Conservation (phyloP, 2,329 filamentous ascomycete species). For the Diaporthe sp. region DNA sequence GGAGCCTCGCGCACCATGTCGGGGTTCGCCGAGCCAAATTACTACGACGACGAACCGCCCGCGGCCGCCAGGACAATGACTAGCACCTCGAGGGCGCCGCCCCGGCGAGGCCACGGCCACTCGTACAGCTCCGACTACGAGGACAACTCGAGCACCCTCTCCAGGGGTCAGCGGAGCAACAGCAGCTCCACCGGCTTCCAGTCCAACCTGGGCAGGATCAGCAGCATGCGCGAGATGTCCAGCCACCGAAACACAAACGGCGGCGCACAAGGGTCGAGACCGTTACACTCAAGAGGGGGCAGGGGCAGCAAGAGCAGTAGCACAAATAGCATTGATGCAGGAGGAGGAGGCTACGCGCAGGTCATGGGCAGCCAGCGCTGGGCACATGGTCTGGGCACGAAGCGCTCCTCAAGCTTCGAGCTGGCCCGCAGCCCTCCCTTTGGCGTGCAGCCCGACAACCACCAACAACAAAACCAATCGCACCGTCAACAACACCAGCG, state of each 20-base stretch:
- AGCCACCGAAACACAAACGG: constrained; percentile 50
- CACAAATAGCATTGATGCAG: constrained; percentile 74
- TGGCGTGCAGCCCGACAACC: constrained; percentile 48
- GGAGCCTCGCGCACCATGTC: constrained; percentile 48
- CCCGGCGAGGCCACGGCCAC: constrained; percentile 57
- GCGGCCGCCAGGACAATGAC: constrained; percentile 47
- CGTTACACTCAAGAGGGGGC: constrained; percentile 67
- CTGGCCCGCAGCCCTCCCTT: constrained; percentile 64
- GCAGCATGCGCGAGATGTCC: constrained; percentile 69
- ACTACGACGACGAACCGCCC: constrained; percentile 53
- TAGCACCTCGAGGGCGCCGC: constrained; percentile 47
- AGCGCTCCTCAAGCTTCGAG: constrained; percentile 82
- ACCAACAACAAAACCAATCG: constrained; percentile 42
- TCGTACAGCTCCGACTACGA: constrained; percentile 76
- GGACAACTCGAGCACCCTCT: constrained; percentile 62
- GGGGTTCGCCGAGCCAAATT: constrained; percentile 41
- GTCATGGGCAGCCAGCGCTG: constrained; percentile 71
- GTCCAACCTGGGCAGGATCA: constrained; percentile 71
- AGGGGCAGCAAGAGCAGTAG: constrained; percentile 83
- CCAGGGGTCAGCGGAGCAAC: constrained; percentile 80
- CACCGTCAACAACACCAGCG: constrained; percentile 43
- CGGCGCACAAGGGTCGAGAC: constrained; percentile 53
- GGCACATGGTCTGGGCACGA: constrained; percentile 61
- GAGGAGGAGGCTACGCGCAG: constrained; percentile 65
- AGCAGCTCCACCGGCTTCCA: constrained; percentile 77